Percentiles rank a stretch among this genome's conserved stretches.
phyloP scores from a whole-genome alignment of 352 stramenopile species.

The Globisporangium paddicum region DNA sequence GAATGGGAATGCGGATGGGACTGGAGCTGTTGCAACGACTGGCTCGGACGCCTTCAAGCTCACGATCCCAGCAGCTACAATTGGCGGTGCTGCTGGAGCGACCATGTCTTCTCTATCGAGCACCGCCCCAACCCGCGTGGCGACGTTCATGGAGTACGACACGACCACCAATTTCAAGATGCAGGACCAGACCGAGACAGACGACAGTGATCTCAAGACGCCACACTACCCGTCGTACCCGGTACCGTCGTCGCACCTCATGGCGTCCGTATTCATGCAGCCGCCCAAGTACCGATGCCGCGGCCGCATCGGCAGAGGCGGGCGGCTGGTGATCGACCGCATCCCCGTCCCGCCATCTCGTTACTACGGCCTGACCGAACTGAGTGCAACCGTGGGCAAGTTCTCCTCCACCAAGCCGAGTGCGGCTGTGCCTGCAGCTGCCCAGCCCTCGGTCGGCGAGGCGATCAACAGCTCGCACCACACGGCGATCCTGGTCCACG shows the following conservation, averaged over 20 bases:
- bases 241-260: conserved; percentile 47
- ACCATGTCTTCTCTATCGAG: neutral
- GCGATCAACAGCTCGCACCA: conserved; percentile 46
- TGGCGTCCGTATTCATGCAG: conserved; percentile 66
- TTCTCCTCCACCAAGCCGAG: neutral
- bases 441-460: conserved; percentile 13
- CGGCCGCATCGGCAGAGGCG: conserved; percentile 65
- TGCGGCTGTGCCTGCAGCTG: conserved; percentile 13
- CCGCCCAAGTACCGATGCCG: conserved; percentile 68
- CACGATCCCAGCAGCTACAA: neutral
- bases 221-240: conserved; percentile 67
- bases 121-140: conserved; percentile 5
- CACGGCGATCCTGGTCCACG: conserved; percentile 57
- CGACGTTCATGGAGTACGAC: conserved; percentile 78
- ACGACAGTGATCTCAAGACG: conserved; percentile 9
- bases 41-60: neutral
- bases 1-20: neutral
- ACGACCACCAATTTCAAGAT: conserved; percentile 60
- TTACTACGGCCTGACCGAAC: conserved; percentile 51
- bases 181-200: conserved; percentile 24
- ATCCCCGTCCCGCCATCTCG: conserved; percentile 49
- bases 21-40: neutral
- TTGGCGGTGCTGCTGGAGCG: neutral
- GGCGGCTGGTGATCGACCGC: conserved; percentile 69
- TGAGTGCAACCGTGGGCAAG: conserved; percentile 32